A percentile compares a stretch with the other conserved stretches of the same genome.
Evolutionary conservation across 768 basidiomycete species (phyloP).

Genomic region (Tylopilus plumbeoviolaceoides): DNA sequence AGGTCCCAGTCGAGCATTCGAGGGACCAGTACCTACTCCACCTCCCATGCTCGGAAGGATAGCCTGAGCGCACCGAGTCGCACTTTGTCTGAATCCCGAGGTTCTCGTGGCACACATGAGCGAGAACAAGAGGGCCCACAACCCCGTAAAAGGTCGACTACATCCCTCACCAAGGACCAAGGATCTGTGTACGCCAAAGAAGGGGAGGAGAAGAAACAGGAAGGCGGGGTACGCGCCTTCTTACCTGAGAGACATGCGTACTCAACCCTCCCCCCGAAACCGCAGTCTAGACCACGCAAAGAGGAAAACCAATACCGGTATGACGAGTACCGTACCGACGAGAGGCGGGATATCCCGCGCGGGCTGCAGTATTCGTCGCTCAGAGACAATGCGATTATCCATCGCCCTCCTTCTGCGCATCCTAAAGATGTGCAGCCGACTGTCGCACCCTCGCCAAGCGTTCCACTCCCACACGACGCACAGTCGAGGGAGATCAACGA

Average conservation of each 20-base stretch:
- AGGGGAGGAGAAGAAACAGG: background rate
- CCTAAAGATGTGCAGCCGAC: background rate
- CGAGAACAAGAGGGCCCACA: background rate
- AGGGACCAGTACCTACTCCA: background rate
- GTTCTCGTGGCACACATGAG: background rate
- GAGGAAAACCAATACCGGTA: background rate
- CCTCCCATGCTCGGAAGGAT: background rate
- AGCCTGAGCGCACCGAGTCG: background rate
- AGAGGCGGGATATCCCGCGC: background rate
- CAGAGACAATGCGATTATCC: background rate
- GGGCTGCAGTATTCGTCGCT: background rate
- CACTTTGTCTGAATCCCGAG: background rate
- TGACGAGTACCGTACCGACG: no score
- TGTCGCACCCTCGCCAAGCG: background rate
- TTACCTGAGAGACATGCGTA: no score
- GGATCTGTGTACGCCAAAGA: background rate
- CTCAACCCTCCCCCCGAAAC: background rate
- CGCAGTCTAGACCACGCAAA: background rate
- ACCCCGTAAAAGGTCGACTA: background rate
- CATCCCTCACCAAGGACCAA: background rate
- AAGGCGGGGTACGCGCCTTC: conserved; percentile 3
- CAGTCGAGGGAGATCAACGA: conserved; percentile 7
- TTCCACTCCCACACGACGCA: background rate
- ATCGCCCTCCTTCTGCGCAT: background rate
- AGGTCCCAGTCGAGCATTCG: background rate